These are phyloP conservation scores for Chrysoporthe austroafricana DNA, from an alignment of 2,329 filamentous ascomycete genomes.

Conservation along the genomic window DNA sequence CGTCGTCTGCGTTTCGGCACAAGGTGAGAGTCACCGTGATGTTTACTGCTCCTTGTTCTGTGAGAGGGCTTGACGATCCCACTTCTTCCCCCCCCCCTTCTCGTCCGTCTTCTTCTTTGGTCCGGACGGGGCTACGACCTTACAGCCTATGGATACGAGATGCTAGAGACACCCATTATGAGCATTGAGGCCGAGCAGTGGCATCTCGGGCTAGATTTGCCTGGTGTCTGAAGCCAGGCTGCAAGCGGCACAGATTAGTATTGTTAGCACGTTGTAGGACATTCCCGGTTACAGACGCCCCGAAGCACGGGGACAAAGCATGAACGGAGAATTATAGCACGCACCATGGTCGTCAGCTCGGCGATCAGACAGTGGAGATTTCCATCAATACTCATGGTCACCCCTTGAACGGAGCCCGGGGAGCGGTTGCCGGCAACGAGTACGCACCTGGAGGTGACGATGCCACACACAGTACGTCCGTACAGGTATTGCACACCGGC, in stretches of 20 bases:
- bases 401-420: neutral
- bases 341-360: conserved; percentile 1
- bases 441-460: no score
- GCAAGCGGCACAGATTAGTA: neutral
- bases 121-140: no score
- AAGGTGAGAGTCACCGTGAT: neutral
- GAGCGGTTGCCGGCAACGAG: no score
- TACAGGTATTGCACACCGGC: no score
- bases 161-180: no score
- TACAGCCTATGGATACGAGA: no score
- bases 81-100: no score
- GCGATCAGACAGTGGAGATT: neutral
- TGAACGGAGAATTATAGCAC: neutral
- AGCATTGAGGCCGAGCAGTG: no score
- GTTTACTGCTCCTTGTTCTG: neutral
- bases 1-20: neutral
- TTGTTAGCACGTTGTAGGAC: neutral
- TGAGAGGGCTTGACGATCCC: no score
- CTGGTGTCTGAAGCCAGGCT: neutral
- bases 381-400: neutral
- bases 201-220: neutral
- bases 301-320: neutral
- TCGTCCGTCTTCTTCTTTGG: neutral
- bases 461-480: no score
- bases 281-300: neutral